Conservation (phyloP, 257 asterid genomes). For the Euphrasia confusa region DNA sequence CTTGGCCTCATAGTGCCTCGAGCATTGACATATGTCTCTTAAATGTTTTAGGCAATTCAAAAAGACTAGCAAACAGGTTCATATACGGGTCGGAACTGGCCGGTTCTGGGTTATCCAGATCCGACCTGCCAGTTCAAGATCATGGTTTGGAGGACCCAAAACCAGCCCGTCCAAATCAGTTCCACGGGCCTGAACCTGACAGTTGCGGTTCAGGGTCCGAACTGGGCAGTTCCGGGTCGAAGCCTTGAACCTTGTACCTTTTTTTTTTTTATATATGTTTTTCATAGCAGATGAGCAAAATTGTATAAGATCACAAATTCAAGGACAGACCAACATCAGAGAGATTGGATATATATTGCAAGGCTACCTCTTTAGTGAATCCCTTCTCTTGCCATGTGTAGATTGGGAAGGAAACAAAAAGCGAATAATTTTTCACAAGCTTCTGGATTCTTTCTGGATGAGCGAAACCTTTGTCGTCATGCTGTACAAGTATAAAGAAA, state of each 20-base stretch:
- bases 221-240: too few species aligned
- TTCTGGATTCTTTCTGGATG: slow-evolving; percentile 88
- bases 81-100: too few species aligned
- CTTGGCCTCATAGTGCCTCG: background rate
- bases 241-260: too few species aligned
- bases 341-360: slow-evolving; percentile 1
- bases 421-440: slow-evolving; percentile 91
- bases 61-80: background rate
- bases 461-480: slow-evolving; percentile 87
- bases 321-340: slow-evolving; percentile 5
- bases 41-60: background rate
- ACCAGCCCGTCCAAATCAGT: too few species aligned
- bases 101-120: too few species aligned
- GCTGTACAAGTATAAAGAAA: slow-evolving; percentile 41
- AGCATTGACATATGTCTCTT: background rate
- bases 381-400: slow-evolving; percentile 99
- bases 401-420: slow-evolving; percentile 94
- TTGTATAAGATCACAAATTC: slow-evolving; percentile 3
- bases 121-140: too few species aligned
- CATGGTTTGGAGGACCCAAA: too few species aligned
- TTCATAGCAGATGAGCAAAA: background rate
- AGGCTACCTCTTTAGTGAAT: slow-evolving; percentile 77
- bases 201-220: too few species aligned
- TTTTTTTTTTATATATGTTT: background rate
- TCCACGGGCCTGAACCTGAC: too few species aligned